A percentile compares a stretch with the other conserved stretches of the same genome.
Evolutionary conservation across 2,329 filamentous ascomycete species (phyloP).

Genomic region (Fusarium azukiicola): DNA sequence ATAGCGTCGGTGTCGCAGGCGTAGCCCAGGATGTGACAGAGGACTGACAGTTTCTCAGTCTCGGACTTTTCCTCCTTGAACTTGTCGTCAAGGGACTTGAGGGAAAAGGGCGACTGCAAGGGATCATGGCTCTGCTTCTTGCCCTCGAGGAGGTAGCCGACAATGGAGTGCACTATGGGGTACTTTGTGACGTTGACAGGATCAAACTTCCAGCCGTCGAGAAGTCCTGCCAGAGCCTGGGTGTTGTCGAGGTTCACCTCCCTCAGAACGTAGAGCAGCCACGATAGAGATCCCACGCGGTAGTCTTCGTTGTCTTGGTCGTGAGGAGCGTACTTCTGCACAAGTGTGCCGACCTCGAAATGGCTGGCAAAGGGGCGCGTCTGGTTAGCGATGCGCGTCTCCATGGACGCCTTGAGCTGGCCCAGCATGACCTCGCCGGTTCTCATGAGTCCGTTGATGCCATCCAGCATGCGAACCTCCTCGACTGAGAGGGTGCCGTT

Average conservation of each 20-base stretch:
- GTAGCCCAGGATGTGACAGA: slow-evolving; percentile 6
- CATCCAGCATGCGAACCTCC: slow-evolving; percentile 23
- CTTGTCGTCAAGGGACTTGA: background rate
- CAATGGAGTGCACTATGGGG: background rate
- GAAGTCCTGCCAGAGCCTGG: background rate
- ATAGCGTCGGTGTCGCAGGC: background rate
- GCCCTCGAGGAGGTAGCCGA: background rate
- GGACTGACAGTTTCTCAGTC: background rate
- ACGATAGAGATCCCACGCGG: background rate
- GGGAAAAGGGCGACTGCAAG: background rate
- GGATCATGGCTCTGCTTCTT: background rate
- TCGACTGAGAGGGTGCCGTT: slow-evolving; percentile 18
- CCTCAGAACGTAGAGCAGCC: slow-evolving; percentile 1
- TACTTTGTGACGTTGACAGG: slow-evolving; percentile 8
- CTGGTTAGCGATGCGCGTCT: slow-evolving; percentile 18
- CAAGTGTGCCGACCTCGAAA: background rate
- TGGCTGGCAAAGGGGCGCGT: slow-evolving; percentile 4
- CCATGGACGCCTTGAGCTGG: slow-evolving; percentile 24
- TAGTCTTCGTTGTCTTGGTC: slow-evolving; percentile 4
- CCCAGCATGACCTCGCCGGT: slow-evolving; percentile 26
- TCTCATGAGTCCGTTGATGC: slow-evolving; percentile 22
- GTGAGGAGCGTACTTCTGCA: slow-evolving; percentile 4
- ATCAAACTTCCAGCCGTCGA: background rate
- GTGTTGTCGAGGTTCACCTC: background rate
- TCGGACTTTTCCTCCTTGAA: background rate